These are phyloP conservation scores for Neofusicoccum umdonicola DNA, from an alignment of 2,329 filamentous ascomycete species.

Conservation along the genomic window DNA sequence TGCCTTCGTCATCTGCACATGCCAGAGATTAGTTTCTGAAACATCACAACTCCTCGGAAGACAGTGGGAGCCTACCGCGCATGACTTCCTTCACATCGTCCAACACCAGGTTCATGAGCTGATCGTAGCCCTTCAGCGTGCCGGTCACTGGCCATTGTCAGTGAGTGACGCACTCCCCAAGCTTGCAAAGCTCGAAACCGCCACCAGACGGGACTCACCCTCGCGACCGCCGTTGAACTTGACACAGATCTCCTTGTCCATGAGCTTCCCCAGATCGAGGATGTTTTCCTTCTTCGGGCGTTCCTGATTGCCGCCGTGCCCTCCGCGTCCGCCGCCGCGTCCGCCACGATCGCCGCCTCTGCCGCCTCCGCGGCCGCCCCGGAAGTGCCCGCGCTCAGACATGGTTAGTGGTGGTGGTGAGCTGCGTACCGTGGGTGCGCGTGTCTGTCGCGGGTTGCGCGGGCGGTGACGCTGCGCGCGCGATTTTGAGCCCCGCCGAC, in stretches of 20 bases:
- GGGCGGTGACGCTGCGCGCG: slow-evolving; percentile 7
- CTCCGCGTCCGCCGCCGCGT: slow-evolving; percentile 23
- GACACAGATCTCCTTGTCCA: slow-evolving; percentile 92
- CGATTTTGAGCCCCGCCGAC: not conserved
- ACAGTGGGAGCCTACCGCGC: slow-evolving; percentile 60
- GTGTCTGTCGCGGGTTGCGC: slow-evolving; percentile 16
- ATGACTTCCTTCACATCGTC: slow-evolving; percentile 91
- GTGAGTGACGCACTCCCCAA: slow-evolving; percentile 1
- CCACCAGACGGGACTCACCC: slow-evolving; percentile 53
- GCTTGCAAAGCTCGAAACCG: slow-evolving; percentile 3
- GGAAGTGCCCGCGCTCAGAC: slow-evolving; percentile 57
- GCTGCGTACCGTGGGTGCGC: not conserved
- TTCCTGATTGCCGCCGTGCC: slow-evolving; percentile 50
- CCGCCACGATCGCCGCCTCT: slow-evolving; percentile 27
- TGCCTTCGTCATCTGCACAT: slow-evolving; percentile 81
- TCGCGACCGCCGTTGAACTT: slow-evolving; percentile 96
- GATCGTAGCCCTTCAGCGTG: slow-evolving; percentile 90
- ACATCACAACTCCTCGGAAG: not conserved
- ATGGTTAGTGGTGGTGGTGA: slow-evolving; percentile 30
- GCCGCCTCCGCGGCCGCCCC: slow-evolving; percentile 39
- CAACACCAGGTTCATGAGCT: slow-evolving; percentile 95
- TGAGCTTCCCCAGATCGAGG: slow-evolving; percentile 89
- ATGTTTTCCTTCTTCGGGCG: slow-evolving; percentile 98
- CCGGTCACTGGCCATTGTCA: slow-evolving; percentile 66
- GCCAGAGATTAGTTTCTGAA: not conserved